Base-by-base conservation (phyloP, 2,329 filamentous ascomycete genomes). In the Beauveria varroae region DNA sequence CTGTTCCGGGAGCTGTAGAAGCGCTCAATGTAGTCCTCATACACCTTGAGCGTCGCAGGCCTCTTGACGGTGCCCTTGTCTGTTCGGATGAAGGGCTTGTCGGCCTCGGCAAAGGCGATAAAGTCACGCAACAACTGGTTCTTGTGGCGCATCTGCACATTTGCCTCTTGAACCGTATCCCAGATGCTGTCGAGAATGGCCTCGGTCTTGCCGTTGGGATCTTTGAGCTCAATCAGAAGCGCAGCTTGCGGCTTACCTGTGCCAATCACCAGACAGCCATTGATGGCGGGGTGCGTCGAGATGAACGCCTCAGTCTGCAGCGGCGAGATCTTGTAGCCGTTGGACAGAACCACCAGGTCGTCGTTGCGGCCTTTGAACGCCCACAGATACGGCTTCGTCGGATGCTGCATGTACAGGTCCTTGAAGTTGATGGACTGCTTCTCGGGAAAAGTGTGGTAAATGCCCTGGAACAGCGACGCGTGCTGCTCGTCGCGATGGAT, bases 41-140 rank as follows among this genome's bases (percentile, higher is more conserved):
- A 83, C 1, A 76, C 67, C 2, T 67, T 63, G 8, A 75, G 60
- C 1, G 79, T 78, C 0, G 72, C 70, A 0, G 69, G 69, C 3
- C 78, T 73, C 66, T 78, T 76, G 4, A 79, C 71, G 0, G 73
- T 78, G 0, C 77, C 75, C 65, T 83, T 81, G 16, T 76, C 73
- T 0, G 79, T 78, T 18, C 69, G 72, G 3, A 73, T 65, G 54
- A 82, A 79, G 0, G 77, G 76, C 66, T 79, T 78, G 3, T 71
- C 68, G 14, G 69, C 70, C 12, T 73, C 70, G 0, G 77, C 69
- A 54, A 81, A 69, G 0, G 73, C 68, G 34, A 82, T 72, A 58
- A 74, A 77, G 30, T 73, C 71, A 63, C 73, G 75, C 56, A 71
- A 71, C 1, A 83, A 67, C 43, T 76, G 74, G 3, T 72, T 74